A percentile compares a stretch with the other conserved stretches of the same genome.
phyloP scores from a whole-genome alignment of 2,329 filamentous ascomycete species.

The Alternaria sp. region DNA sequence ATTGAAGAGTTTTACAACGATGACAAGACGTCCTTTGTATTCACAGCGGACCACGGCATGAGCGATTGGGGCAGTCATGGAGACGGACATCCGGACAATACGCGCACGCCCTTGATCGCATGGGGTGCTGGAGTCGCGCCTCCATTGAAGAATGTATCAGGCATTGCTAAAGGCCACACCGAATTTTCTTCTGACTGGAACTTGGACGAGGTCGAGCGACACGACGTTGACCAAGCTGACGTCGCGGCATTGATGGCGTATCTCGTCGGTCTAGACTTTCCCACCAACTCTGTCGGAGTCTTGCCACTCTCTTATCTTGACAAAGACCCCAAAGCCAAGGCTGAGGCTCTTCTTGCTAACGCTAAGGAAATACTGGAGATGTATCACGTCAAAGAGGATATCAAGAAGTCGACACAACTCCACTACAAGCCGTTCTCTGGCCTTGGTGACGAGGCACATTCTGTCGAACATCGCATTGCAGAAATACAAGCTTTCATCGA shows the following conservation, averaged over 20 bases:
- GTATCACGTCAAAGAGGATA: conserved; percentile 90
- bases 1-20: conserved; percentile 84
- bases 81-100: conserved; percentile 96
- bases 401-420: conserved; percentile 77
- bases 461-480: conserved; percentile 70
- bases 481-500: conserved; percentile 73
- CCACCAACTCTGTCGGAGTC: conserved; percentile 94
- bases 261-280: conserved; percentile 84
- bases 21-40: conserved; percentile 89
- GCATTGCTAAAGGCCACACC: conserved; percentile 80
- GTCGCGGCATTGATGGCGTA: conserved; percentile 96
- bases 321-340: conserved; percentile 75
- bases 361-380: conserved; percentile 89
- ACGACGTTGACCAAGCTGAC: conserved; percentile 94
- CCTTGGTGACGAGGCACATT: conserved; percentile 68
- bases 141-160: conserved; percentile 64
- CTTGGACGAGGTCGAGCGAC: conserved; percentile 77
- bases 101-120: conserved; percentile 85
- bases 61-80: conserved; percentile 99
- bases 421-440: conserved; percentile 77
- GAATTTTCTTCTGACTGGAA: conserved; percentile 89
- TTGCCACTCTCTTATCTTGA: conserved; percentile 83
- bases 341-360: conserved; percentile 83
- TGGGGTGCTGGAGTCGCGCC: conserved; percentile 92
- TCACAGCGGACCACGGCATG: conserved; percentile 98